Base-by-base conservation (phyloP, 371 early-diverging fungal genomes). In the Haplosporangium sp. region DNA sequence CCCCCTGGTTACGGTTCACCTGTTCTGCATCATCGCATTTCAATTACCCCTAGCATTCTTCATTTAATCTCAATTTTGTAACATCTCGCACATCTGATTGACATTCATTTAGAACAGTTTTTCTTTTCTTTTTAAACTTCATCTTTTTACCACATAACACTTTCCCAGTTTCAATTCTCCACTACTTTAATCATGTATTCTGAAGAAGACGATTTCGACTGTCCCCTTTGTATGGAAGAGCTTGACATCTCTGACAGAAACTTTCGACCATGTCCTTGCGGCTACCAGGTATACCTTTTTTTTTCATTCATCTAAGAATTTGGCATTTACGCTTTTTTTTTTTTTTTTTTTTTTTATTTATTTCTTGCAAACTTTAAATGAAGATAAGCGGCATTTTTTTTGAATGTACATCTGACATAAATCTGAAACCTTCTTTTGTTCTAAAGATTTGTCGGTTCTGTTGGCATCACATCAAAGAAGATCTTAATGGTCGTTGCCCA, bases 181-280 rank as follows among this genome's bases (percentile, higher is more conserved):
- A 27, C 48, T 13, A 44, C 53, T 47, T 65, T 61, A 65, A 57
- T 38, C 68, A 77, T 72, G 72, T 84, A 85, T 77, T 89, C 88
- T 39, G 95, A 95, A 63, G 92, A 93, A 39, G 96, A 96, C 74
- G 95, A 96, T 81, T 87, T 91, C 82, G 95, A 95, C 61, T 98
- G 99, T 84, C 99, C 99, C 40, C 91, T 98, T 15, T 98, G 99
- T 84, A 93, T 97, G 96, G 99, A 98, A 76, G 97, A 97, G 85
- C 92, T 98, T 68, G 97, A 97, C 85, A 87, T 96, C 82, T 91
- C 94, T 48, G 99, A 98, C 84, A 91, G 93, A 72, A 94, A 94
- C 78, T 98, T 98, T 84, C 94, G 92, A 71, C 99, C 98, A 4
- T 98, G 99, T 86, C 95, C 95, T 38, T 98, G 99, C 81, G 97